Conservation (phyloP, 148 eudicot species). For the Dianthus caryophyllus region DNA sequence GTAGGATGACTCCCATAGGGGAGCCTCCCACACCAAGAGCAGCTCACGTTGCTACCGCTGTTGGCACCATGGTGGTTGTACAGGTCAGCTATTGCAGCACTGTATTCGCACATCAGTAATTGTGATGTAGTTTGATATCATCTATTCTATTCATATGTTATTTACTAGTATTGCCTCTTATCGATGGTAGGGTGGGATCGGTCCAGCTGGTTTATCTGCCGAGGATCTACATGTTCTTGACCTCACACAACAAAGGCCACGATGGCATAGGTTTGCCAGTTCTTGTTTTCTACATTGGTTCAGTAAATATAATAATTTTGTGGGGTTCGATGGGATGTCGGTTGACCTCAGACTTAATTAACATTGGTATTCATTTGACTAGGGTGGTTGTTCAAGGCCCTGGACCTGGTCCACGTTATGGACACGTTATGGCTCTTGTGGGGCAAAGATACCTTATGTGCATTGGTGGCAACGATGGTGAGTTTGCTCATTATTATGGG, state of each 20-base stretch:
- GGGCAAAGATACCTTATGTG: slow-evolving; percentile 99
- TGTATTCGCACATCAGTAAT: background rate
- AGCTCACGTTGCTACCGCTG: slow-evolving; percentile 99
- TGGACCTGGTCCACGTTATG: slow-evolving; percentile 99
- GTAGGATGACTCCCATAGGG: slow-evolving; percentile 83
- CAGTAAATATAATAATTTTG: background rate
- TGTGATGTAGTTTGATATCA: slow-evolving; percentile 5
- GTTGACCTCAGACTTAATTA: slow-evolving; percentile 6
- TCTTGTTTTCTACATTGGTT: too few species aligned
- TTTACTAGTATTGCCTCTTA: slow-evolving; percentile 14
- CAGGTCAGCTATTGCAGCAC: slow-evolving; percentile 53
- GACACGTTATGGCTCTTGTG: slow-evolving; percentile 99
- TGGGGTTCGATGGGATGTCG: background rate
- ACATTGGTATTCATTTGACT: slow-evolving; percentile 21
- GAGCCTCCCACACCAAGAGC: slow-evolving; percentile 99
- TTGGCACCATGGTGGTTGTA: slow-evolving; percentile 96
- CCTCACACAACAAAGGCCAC: slow-evolving; percentile 90
- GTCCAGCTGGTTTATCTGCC: slow-evolving; percentile 98
- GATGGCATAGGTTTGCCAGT: slow-evolving; percentile 89
- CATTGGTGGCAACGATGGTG: slow-evolving; percentile 99
- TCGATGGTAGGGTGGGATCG: slow-evolving; percentile 76
- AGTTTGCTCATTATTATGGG: slow-evolving; percentile 18
- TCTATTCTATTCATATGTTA: slow-evolving; percentile 3
- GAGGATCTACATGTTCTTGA: slow-evolving; percentile 99
- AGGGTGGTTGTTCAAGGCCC: slow-evolving; percentile 99